Evolutionary conservation across 2,329 filamentous ascomycete genomes (phyloP), one percentile per base, ranked within the genome.

Genomic region (Microsporum canis): DNA sequence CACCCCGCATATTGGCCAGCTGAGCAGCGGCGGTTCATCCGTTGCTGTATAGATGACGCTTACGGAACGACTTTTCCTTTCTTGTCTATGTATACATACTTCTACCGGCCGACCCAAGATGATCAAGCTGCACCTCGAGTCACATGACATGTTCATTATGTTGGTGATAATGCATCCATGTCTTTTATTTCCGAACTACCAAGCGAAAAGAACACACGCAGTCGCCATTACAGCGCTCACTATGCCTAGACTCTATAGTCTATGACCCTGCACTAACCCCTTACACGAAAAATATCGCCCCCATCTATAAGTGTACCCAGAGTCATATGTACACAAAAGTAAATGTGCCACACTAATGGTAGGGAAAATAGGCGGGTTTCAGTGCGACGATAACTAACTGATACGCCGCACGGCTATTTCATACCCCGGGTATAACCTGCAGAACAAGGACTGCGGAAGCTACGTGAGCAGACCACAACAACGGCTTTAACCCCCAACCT

Each of bases 141-240:
- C 49, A 55, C 49, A 55, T 55, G 49, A 55, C 17, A 36, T 3
- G 33, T 34, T 55, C 34, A n/a, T 55, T 55, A 55, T 55, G 29
- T 55, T 55, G 49, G 49, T 55, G 49, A 55, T 55, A 55, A 55
- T 55, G 49, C 49, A 55, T 36, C 49, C 33, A 36, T 55, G 49
- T 36, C 49, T 2, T 55, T 55, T 43, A n/a, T 43, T 49, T 14
- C 23, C 49, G 49, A 55, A 29, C 29, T 31, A 55, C 7, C 14
- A 23, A 36, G 49, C 49, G 10, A 14, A 55, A 33, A 31, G 23
- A 34, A 29, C 36, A 8, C 31, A 10, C 45, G 45, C 49, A 36
- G 49, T 34, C 31, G n/a, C 12, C 31, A 34, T 23, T 23, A n/a
- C 49, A 34, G 31, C 6, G 14, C 14, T 55, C 49, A n/a, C 49